Evolutionary conservation across 2,329 filamentous ascomycete species (phyloP), one percentile per base, ranked within the genome.

Genomic region (Botrytis aclada): DNA sequence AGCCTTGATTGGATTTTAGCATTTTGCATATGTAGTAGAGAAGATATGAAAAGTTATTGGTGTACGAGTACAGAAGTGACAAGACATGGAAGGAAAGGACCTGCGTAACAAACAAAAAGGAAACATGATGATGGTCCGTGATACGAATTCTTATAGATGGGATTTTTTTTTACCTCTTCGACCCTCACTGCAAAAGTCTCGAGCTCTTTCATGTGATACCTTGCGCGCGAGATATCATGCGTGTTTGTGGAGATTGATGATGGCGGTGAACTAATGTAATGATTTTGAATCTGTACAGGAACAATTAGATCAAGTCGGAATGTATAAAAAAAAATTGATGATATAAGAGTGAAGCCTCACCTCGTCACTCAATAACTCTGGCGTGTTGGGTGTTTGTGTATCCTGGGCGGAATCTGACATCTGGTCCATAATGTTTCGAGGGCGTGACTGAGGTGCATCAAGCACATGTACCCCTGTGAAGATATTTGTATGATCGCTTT

Each of bases 1-100:
- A 69, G 77, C 76, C 76, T 78, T 34, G 29, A 66, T 67, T 54
- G 56, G n/a, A 72, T 54, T 58, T 72, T 72, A 72, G 70, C 70
- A 72, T 72, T 72, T 72, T 72, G 70, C 37, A 41, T 37, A 8
- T 39, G n/a, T 29, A 72, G 61, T 22, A 72, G 61, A 71, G 37
- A 22, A 60, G 63, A 72, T 47, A 60, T 65, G 62, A 67, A 67
- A 60, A 54, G 29, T 7, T 37, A 37, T n/a, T 72, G 39, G 34
- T 67, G 20, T n/a, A 56, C 25, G 37, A 47, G 39, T n/a, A 56
- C 45, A n/a, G 22, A 29, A 67, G 34, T 39, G 47, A 56, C 64
- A 18, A 29, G 22, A 22, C 45, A 58, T 47, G 47, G 37, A 72
- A 58, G 60, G 39, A 56, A 72, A 67, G 41, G 70, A 58, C 54